Conservation (phyloP, 1,284 basidiomycete species). For the Puccinia polysora region DNA sequence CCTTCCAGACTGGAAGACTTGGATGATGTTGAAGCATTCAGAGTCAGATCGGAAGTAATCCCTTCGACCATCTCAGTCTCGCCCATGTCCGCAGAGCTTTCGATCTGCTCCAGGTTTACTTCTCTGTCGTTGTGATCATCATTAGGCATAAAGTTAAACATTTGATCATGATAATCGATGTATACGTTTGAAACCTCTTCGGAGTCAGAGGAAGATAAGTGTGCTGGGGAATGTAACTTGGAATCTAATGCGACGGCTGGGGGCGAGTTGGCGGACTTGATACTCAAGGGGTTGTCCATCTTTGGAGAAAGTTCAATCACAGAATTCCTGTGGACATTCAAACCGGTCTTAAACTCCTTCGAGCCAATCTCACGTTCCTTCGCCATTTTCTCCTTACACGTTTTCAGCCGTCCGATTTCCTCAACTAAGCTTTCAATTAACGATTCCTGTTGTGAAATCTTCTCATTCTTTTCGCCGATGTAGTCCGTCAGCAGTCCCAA, state of each 20-base stretch:
- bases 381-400: background rate
- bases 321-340: background rate
- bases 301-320: too few species aligned
- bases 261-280: background rate
- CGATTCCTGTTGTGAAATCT: constrained; percentile 2
- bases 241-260: background rate
- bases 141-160: constrained; percentile 19
- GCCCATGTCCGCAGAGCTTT: too few species aligned
- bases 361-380: background rate
- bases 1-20: too few species aligned
- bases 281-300: background rate
- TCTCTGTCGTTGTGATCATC: background rate
- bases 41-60: too few species aligned
- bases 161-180: constrained; percentile 13
- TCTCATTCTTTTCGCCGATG: constrained; percentile 7
- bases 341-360: background rate
- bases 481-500: constrained; percentile 8
- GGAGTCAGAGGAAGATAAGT: background rate
- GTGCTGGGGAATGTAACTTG: too few species aligned
- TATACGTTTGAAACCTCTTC: background rate
- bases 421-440: constrained; percentile 19
- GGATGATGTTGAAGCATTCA: too few species aligned
- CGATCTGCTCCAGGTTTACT: background rate
- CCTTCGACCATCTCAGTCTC: too few species aligned
- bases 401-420: constrained; percentile 6